phyloP scores from a whole-genome alignment of 306 rosid species.

The Cucurbita moschata region DNA sequence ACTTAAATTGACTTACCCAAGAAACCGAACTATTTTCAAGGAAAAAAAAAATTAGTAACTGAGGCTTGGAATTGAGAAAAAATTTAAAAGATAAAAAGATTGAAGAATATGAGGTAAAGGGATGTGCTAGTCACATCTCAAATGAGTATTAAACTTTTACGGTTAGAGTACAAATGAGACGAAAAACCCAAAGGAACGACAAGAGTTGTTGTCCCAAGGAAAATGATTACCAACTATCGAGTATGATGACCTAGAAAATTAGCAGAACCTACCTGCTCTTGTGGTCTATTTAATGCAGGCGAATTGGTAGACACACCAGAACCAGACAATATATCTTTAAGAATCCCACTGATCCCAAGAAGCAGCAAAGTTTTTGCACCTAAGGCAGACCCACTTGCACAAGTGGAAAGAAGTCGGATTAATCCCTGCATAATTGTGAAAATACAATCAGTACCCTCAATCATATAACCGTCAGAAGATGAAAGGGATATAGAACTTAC shows the following conservation, averaged over 20 bases:
- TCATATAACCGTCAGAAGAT: neutral
- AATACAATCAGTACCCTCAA: neutral
- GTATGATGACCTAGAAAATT: slow-evolving; percentile 13
- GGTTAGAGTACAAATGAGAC: neutral
- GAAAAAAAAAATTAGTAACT: neutral
- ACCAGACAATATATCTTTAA: slow-evolving; percentile 76
- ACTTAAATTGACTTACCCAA: neutral
- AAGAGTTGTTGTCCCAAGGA: neutral
- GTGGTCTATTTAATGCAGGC: slow-evolving; percentile 82
- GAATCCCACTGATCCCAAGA: slow-evolving; percentile 88
- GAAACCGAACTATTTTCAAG: neutral
- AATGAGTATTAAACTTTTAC: neutral
- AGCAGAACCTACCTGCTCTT: slow-evolving; percentile 53
- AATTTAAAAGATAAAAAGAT: neutral
- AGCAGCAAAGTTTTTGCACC: slow-evolving; percentile 83
- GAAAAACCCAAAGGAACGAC: neutral
- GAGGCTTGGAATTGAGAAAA: neutral
- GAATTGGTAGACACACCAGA: slow-evolving; percentile 72
- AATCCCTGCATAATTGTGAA: slow-evolving; percentile 53
- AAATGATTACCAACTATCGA: neutral
- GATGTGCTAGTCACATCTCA: neutral
- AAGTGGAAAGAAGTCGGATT: slow-evolving; percentile 90
- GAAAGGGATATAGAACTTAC: slow-evolving; percentile 27
- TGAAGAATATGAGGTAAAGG: neutral
- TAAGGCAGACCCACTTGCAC: slow-evolving; percentile 96